Conservation (phyloP, 805 yeast genomes). For the Candida orba region DNA sequence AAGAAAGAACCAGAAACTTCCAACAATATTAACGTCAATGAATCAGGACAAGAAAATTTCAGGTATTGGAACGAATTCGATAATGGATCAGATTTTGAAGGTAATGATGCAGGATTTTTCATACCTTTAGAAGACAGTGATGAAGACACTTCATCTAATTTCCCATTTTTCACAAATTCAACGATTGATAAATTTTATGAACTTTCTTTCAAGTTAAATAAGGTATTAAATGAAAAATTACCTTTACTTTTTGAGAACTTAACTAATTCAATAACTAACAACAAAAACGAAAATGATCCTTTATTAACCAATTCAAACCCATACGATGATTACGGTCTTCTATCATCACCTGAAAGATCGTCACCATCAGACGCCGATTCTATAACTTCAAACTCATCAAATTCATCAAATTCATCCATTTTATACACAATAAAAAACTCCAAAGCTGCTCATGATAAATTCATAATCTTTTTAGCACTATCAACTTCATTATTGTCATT, state of each 20-base stretch:
- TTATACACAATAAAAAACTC: slow-evolving; percentile 1
- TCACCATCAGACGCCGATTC: slow-evolving; percentile 10
- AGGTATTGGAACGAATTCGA: slow-evolving; percentile 68
- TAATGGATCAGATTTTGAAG: slow-evolving; percentile 47
- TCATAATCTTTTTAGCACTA: slow-evolving; percentile 38
- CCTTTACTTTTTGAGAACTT: slow-evolving; percentile 17
- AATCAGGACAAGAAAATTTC: slow-evolving; percentile 11
- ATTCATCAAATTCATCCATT: slow-evolving; percentile 2
- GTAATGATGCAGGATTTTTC: slow-evolving; percentile 30
- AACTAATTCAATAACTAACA: background rate
- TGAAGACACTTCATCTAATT: slow-evolving; percentile 16
- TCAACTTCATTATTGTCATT: slow-evolving; percentile 33
- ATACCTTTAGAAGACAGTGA: slow-evolving; percentile 27
- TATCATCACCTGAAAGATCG: background rate
- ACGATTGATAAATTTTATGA: slow-evolving; percentile 25
- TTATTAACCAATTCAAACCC: background rate
- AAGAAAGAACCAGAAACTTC: background rate
- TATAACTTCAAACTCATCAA: slow-evolving; percentile 6
- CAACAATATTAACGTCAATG: background rate
- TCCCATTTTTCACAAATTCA: slow-evolving; percentile 12
- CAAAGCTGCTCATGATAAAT: slow-evolving; percentile 31
- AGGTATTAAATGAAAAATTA: slow-evolving; percentile 9
- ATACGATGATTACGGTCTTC: background rate
- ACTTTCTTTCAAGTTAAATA: slow-evolving; percentile 10
- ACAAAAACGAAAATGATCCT: background rate